A percentile compares a stretch with the other conserved stretches of the same genome.
Conservation (phyloP, 306 rosid species). For the Pterocarpus santalinus region DNA sequence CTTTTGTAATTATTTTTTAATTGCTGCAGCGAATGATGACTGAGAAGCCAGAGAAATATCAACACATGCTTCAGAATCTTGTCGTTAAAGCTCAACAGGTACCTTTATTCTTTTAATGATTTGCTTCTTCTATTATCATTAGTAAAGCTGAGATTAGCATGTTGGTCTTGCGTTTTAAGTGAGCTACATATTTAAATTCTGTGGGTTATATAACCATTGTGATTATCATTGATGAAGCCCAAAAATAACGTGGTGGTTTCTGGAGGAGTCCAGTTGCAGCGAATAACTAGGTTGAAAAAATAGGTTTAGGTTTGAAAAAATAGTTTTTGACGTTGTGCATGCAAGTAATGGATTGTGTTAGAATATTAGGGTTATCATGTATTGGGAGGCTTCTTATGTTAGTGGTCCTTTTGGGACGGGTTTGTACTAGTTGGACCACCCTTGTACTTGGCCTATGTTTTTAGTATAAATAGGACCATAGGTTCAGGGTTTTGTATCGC, state of each 20-base stretch:
- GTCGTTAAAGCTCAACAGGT: conserved; percentile 99
- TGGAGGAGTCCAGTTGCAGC: not conserved
- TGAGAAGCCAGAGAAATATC: conserved; percentile 94
- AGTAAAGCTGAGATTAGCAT: conserved; percentile 26
- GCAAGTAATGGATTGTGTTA: no score
- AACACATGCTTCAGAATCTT: conserved; percentile 94
- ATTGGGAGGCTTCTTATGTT: no score
- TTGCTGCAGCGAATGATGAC: conserved; percentile 95
- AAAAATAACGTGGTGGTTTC: conserved; percentile 14
- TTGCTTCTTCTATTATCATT: conserved; percentile 23
- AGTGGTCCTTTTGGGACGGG: no score
- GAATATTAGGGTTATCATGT: no score
- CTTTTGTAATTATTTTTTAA: conserved; percentile 38
- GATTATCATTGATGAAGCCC: conserved; percentile 7
- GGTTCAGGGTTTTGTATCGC: no score
- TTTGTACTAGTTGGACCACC: no score
- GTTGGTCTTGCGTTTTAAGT: conserved; percentile 11
- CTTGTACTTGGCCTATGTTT: no score
- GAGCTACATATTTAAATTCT: conserved; percentile 36
- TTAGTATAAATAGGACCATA: no score
- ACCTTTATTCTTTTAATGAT: conserved; percentile 43
- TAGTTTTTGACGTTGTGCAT: no score
- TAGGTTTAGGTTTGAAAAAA: no score
- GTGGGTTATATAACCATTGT: not conserved
- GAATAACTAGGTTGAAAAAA: no score